Evolutionary conservation across 306 rosid species (phyloP).

Genomic region (Sechiopsis laciniata): DNA sequence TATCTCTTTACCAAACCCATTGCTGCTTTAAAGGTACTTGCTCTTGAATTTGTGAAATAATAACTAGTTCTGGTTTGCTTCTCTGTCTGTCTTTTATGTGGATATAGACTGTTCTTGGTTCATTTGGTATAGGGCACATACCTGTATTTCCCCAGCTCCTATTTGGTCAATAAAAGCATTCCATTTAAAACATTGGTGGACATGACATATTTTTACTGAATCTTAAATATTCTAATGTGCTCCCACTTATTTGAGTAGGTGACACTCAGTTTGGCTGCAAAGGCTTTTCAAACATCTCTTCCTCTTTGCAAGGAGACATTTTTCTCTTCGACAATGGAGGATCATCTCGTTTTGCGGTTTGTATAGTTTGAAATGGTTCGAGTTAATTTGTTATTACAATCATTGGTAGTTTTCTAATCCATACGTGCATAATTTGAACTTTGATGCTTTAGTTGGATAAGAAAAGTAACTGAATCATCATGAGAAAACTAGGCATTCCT

Average conservation of each 20-base stretch:
- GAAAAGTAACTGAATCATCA: background rate
- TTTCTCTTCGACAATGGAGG: slow-evolving; percentile 71
- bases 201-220: background rate
- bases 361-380: slow-evolving; percentile 17
- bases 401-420: background rate
- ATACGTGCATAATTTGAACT: background rate
- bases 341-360: slow-evolving; percentile 65
- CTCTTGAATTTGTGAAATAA: slow-evolving; percentile 15
- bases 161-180: background rate
- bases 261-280: slow-evolving; percentile 80
- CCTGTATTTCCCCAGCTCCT: background rate
- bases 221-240: background rate
- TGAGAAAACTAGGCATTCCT: background rate
- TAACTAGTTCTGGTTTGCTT: background rate
- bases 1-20: slow-evolving; percentile 75
- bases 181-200: background rate
- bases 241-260: slow-evolving; percentile 36
- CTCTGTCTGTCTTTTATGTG: background rate
- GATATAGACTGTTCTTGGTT: slow-evolving; percentile 2
- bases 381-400: background rate
- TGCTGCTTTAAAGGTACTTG: slow-evolving; percentile 77
- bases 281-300: slow-evolving; percentile 75
- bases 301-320: slow-evolving; percentile 84
- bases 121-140: background rate
- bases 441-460: background rate